Conservation (phyloP, 2,329 filamentous ascomycete genomes). For the Chrysoporthe puriensis region DNA sequence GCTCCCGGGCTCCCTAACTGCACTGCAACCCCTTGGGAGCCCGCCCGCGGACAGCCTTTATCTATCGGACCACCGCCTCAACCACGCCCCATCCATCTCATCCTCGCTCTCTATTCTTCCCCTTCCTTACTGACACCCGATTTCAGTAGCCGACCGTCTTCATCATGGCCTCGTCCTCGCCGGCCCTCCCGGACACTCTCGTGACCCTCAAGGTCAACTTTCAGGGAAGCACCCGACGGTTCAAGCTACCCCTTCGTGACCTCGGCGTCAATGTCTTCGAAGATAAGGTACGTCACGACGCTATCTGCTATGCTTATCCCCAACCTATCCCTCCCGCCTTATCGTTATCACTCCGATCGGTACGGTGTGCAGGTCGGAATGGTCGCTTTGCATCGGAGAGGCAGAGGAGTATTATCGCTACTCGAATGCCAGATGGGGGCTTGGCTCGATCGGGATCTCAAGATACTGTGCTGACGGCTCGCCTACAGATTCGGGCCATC, state of each 20-base stretch:
- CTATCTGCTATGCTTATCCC: conserved; percentile 10
- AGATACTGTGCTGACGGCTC: conserved; percentile 4
- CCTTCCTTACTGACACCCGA: background rate
- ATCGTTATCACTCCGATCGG: background rate
- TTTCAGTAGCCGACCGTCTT: conserved; percentile 14
- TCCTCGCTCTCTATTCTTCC: background rate
- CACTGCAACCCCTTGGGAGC: background rate
- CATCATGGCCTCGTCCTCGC: conserved; percentile 42
- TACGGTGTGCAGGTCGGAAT: background rate
- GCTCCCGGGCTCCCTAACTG: background rate
- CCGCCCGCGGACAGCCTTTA: conserved; percentile 1
- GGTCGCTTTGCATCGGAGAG: background rate
- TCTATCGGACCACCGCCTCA: conserved; percentile 10
- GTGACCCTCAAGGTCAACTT: conserved; percentile 86
- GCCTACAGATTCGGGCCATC: conserved; percentile 66
- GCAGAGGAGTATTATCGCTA: background rate
- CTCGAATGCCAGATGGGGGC: background rate
- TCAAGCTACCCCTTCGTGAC: conserved; percentile 88
- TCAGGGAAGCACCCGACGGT: conserved; percentile 75
- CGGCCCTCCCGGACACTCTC: conserved; percentile 63
- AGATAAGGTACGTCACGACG: conserved; percentile 71
- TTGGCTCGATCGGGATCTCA: background rate
- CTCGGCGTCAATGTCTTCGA: conserved; percentile 76
- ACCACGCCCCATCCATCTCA: background rate
- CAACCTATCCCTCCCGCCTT: background rate